Base-by-base conservation (phyloP, 345 rosid genomes). In the Noccaea bulbosa region DNA sequence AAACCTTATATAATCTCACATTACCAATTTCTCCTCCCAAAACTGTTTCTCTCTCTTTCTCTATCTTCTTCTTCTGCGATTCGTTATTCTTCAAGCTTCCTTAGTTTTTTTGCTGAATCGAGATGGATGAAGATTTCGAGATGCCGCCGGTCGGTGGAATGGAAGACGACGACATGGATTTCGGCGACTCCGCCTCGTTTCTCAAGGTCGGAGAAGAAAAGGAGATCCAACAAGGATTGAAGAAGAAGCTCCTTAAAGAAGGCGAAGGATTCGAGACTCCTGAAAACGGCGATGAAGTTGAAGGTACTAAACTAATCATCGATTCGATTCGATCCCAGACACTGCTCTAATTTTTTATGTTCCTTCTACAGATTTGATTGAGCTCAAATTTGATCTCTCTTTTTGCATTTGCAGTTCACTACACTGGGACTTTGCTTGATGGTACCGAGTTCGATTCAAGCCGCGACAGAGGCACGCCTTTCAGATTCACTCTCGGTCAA, bases 361-460 rank as follows among this genome's bases (percentile, higher is more conserved):
- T 27, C 30, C 30, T 2, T 27, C 4, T 27, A 27, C 30, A 27
- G 30, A 27, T 27, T 27, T 27, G 30, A 27, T 27, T 27, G 30
- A 27, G 30, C 30, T 27, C 30, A 27, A 27, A 3, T 27, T 1
- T 27, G 30, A 27, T 27, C 30, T 27, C 30, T 27, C 30, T 27
- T 27, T 27, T 27, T 75, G 27, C 77, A 83, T 27, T 27, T 75
- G 27, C 77, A 83, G 87, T 85, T 58, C 87, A 85, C 44, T 83
- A 83, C 75, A 95, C 96, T 17, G 99, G 99, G 49, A 95, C 98
- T 12, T 81, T 95, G 82, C 46, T 92, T 9, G 98, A 95, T 63
- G 99, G 98, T 20, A 92, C 96, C 1, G 73, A 86, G 79, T 95
- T 95, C 48, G 99, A 95, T 83, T 95, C 98, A 0, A 95, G 98